phyloP scores from a whole-genome alignment of 306 rosid species.

The Boehmeria nivea region DNA sequence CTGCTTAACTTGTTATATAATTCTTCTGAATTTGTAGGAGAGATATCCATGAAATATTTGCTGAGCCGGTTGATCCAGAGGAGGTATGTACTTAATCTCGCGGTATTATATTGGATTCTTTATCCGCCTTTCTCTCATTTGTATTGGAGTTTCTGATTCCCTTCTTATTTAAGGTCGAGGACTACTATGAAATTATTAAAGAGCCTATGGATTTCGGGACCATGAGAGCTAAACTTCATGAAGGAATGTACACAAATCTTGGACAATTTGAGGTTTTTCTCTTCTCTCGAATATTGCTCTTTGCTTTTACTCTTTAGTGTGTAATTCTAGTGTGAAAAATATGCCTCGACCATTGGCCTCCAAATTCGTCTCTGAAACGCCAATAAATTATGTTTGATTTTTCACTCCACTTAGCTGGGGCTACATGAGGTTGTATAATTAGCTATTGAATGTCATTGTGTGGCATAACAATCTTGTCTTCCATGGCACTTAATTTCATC shows the following conservation, averaged over 20 bases:
- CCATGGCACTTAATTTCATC: too few species aligned
- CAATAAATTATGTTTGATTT: too few species aligned
- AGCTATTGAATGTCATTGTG: too few species aligned
- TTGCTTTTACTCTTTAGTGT: neutral
- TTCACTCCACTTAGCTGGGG: too few species aligned
- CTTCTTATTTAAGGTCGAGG: slow-evolving; percentile 43
- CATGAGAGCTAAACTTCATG: slow-evolving; percentile 75
- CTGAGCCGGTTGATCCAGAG: slow-evolving; percentile 63
- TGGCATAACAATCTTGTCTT: too few species aligned
- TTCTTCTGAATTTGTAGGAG: slow-evolving; percentile 32
- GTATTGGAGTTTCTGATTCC: neutral
- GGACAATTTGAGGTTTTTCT: slow-evolving; percentile 58
- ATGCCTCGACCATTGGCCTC: too few species aligned
- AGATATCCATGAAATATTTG: slow-evolving; percentile 61
- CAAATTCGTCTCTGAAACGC: too few species aligned
- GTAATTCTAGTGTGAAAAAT: neutral
- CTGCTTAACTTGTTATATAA: slow-evolving; percentile 4
- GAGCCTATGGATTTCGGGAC: slow-evolving; percentile 85
- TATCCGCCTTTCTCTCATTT: too few species aligned
- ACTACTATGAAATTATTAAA: slow-evolving; percentile 45
- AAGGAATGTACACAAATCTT: slow-evolving; percentile 51
- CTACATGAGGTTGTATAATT: too few species aligned
- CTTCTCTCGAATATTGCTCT: slow-evolving; percentile 10
- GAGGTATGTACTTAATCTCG: slow-evolving; percentile 35
- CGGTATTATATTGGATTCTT: too few species aligned